A percentile compares a stretch with the other conserved stretches of the same genome.
These are phyloP conservation scores for Omphalotus guepiniiformis DNA, from an alignment of 768 basidiomycete species.

Conservation along the genomic window DNA sequence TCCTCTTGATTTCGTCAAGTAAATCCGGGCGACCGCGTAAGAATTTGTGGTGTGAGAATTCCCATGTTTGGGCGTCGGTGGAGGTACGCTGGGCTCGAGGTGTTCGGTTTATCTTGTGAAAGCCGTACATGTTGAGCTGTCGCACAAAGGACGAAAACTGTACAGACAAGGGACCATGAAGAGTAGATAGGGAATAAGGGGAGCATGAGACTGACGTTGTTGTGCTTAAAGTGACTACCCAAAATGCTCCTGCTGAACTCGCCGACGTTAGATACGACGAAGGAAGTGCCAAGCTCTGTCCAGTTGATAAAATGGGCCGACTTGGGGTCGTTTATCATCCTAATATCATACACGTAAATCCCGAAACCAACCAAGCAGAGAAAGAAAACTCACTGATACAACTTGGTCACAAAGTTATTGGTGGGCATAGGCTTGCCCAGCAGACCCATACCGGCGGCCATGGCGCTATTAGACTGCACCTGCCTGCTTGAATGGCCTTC, in stretches of 20 bases:
- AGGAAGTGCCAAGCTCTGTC: conserved; percentile 80
- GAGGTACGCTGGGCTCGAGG: conserved; percentile 81
- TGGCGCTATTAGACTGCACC: conserved; percentile 13
- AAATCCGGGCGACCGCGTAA: conserved; percentile 76
- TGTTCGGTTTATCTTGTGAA: conserved; percentile 91
- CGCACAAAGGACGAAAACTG: conserved; percentile 93
- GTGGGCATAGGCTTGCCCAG: conserved; percentile 64
- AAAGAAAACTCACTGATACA: conserved; percentile 64
- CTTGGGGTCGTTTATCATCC: conserved; percentile 85
- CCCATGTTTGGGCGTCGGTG: conserved; percentile 80
- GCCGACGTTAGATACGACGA: conserved; percentile 82
- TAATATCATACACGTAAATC: conserved; percentile 20
- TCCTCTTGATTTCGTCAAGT: conserved; percentile 82
- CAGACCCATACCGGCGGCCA: conserved; percentile 45
- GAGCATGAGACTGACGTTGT: conserved; percentile 55
- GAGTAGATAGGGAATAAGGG: conserved; percentile 10
- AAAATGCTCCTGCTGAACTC: conserved; percentile 84
- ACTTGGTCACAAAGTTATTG: conserved; percentile 86
- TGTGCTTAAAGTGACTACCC: conserved; percentile 87
- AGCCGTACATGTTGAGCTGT: conserved; percentile 95
- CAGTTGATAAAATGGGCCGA: conserved; percentile 77
- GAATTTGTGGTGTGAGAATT: conserved; percentile 87
- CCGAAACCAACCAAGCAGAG: conserved; percentile 9
- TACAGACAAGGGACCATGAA: conserved; percentile 1
- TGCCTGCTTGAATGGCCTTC: too few relatives aligned